Evolutionary conservation across 2,329 filamentous ascomycete species (phyloP), one percentile per base, ranked within the genome.

Genomic region (Exophiala lecanii-corni): DNA sequence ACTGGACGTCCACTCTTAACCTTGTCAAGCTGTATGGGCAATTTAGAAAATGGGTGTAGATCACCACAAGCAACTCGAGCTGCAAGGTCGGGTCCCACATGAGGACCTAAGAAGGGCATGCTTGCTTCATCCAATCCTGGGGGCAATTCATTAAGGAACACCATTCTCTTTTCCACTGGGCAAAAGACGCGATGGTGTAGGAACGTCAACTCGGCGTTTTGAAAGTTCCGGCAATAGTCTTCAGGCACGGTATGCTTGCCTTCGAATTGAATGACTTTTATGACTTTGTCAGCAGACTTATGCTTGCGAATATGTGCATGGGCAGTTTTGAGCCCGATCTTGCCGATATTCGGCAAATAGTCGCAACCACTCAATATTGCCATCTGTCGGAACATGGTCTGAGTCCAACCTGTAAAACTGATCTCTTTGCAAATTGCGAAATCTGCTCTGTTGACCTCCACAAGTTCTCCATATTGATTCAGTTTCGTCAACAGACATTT

Each of bases 301-400:
- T 95, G 79, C 63, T 94, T 95, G 47, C 91, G 81, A 46, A 98
- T 76, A 70, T 92, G 79, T 33, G 89, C 82, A 64, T 98, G 86
- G 1, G 92, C 91, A 4, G 89, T 97, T 71, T 96, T 97, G 43
- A 98, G 65, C 0, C 92, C 92, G 65, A 98, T 80, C 38, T 84
- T 84, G 43, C 80, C 82, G 49, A 98, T 86, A 45, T 84, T 85
- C 2, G 82, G 72, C n/a, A 97, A 75, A 62, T 98, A 98, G 62
- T 98, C 92, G 61, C 92, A 98, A 5, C 92, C 92, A 60, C 89
- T 95, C 47, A 98, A 69, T 54, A 98, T 98, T 30, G 89, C 88
- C 92, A 98, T 98, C 40, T 81, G 82, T 46, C 92, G 79, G 57
- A 98, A 98, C 55, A 96, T 87, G 7, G 75, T 73, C 62, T 97